A percentile compares a stretch with the other conserved stretches of the same genome.
These are phyloP conservation scores for Tetrahymena thermophila DNA, from an alignment of 73 alveolate species.

Conservation along the genomic window DNA sequence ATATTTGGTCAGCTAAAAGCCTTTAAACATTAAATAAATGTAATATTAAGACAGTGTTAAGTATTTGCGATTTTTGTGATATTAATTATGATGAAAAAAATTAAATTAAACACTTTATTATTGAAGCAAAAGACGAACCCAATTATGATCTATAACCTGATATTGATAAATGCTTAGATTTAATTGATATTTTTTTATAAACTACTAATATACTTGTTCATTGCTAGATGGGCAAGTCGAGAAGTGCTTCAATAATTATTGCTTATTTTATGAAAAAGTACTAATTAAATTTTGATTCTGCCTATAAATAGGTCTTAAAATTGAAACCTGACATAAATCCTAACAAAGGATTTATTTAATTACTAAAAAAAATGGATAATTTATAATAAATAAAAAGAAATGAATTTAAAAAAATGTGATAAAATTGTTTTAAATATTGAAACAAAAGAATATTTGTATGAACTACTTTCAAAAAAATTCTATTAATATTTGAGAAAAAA, in stretches of 20 bases:
- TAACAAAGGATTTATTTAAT: neutral
- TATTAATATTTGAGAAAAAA: too few species aligned
- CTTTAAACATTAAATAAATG: neutral
- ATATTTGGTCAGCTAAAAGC: neutral
- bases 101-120: neutral
- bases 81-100: neutral
- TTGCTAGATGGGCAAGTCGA: neutral
- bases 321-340: neutral
- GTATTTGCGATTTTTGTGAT: neutral
- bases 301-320: neutral
- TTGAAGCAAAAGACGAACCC: neutral
- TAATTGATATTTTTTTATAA: neutral
- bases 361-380: neutral
- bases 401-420: too few species aligned
- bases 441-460: too few species aligned
- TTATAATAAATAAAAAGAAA: neutral
- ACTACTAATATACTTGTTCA: neutral
- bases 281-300: neutral
- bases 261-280: slow-evolving; percentile 9
- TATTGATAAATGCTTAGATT: neutral
- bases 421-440: too few species aligned
- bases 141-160: neutral
- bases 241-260: slow-evolving; percentile 1
- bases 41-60: neutral
- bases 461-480: too few species aligned